Evolutionary conservation across 345 rosid genomes (phyloP).

Genomic region (Pelargonium nanum): DNA sequence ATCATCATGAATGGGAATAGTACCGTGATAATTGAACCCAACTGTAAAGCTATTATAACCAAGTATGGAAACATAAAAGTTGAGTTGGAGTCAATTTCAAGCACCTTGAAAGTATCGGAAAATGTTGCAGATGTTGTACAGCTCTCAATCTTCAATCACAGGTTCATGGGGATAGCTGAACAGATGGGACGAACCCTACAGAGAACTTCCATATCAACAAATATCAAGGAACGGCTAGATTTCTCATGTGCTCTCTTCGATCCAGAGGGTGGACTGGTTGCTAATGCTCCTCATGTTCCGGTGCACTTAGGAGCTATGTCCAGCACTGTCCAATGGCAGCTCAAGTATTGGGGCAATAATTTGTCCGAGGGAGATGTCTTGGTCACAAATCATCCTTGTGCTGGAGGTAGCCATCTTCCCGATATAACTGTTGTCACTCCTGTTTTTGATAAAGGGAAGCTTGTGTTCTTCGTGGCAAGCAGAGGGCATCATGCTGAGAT

Average conservation of each 20-base stretch:
- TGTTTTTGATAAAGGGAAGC: slow-evolving; percentile 59
- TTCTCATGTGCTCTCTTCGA: slow-evolving; percentile 95
- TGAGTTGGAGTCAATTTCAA: slow-evolving; percentile 38
- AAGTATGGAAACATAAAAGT: slow-evolving; percentile 85
- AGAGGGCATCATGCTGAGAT: slow-evolving; percentile 99
- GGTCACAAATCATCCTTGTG: slow-evolving; percentile 85
- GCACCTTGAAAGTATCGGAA: slow-evolving; percentile 35
- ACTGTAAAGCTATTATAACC: slow-evolving; percentile 66
- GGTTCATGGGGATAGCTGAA: slow-evolving; percentile 99
- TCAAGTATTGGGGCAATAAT: slow-evolving; percentile 64
- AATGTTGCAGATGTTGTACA: slow-evolving; percentile 95
- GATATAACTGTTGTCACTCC: slow-evolving; percentile 95
- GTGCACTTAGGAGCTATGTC: slow-evolving; percentile 99
- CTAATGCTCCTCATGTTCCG: slow-evolving; percentile 97
- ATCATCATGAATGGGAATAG: slow-evolving; percentile 97
- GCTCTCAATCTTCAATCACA: slow-evolving; percentile 83
- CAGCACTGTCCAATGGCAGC: slow-evolving; percentile 87
- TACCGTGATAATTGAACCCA: slow-evolving; percentile 88
- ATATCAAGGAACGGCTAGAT: slow-evolving; percentile 88
- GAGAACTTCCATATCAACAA: slow-evolving; percentile 94
- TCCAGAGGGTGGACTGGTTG: slow-evolving; percentile 89
- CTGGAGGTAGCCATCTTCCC: slow-evolving; percentile 97
- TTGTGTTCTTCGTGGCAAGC: slow-evolving; percentile 95
- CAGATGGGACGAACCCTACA: slow-evolving; percentile 98
- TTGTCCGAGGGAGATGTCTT: slow-evolving; percentile 86